These are phyloP conservation scores for Phanerochaete sordida DNA, from an alignment of 768 basidiomycete species.

Conservation along the genomic window DNA sequence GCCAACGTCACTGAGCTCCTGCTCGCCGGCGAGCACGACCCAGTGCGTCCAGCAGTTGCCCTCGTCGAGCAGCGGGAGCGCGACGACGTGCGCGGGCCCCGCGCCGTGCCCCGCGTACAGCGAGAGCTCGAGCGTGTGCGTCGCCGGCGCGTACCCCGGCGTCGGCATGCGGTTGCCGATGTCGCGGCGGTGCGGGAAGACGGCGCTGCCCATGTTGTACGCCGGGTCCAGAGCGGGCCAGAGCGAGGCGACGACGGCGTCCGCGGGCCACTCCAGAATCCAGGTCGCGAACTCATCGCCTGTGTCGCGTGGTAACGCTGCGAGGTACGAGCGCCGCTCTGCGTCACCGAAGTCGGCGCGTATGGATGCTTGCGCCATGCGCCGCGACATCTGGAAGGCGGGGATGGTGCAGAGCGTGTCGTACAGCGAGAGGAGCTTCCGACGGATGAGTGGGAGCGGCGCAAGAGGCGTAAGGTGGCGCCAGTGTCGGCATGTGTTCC, in stretches of 20 bases:
- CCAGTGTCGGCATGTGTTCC: slow-evolving; percentile 19
- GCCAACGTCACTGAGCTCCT: slow-evolving; percentile 2
- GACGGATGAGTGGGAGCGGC: slow-evolving; percentile 16
- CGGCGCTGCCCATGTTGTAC: slow-evolving; percentile 13
- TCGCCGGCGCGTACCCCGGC: background rate
- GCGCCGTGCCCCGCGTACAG: slow-evolving; percentile 3
- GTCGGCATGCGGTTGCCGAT: slow-evolving; percentile 1
- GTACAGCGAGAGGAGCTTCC: slow-evolving; percentile 19
- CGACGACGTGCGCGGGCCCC: slow-evolving; percentile 4
- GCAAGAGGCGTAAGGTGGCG: slow-evolving; percentile 12
- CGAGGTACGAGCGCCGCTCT: slow-evolving; percentile 16
- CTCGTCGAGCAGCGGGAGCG: slow-evolving; percentile 12
- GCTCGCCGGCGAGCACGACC: slow-evolving; percentile 8
- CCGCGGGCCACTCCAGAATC: slow-evolving; percentile 26
- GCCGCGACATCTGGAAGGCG: slow-evolving; percentile 16
- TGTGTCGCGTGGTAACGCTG: slow-evolving; percentile 11
- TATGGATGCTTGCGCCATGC: slow-evolving; percentile 13
- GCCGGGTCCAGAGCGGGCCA: slow-evolving; percentile 22
- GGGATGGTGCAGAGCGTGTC: slow-evolving; percentile 15
- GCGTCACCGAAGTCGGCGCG: slow-evolving; percentile 4
- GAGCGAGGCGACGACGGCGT: slow-evolving; percentile 14
- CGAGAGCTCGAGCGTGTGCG: slow-evolving; percentile 8
- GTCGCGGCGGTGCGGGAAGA: slow-evolving; percentile 11
- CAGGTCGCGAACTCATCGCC: slow-evolving; percentile 23
- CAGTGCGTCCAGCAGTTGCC: slow-evolving; percentile 15